Evolutionary conservation across 208 protist genomes (phyloP).

Genomic region (Sergeia podlipaevii): DNA sequence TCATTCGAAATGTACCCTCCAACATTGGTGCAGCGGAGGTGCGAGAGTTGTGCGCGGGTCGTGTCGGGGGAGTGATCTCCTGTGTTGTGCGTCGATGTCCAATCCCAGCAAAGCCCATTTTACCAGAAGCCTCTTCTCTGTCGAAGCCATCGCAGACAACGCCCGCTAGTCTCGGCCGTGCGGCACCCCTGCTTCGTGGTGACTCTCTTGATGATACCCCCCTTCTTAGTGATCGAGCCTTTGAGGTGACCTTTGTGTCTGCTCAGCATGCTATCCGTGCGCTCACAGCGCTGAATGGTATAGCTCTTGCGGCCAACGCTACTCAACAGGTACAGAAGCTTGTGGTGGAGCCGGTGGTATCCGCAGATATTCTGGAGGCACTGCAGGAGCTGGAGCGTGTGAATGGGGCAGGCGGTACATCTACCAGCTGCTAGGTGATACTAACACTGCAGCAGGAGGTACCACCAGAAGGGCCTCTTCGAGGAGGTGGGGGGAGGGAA

Average conservation of each 20-base stretch:
- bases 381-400: conserved; percentile 29
- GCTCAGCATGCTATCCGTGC: conserved; percentile 46
- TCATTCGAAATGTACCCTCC: conserved; percentile 50
- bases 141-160: not conserved
- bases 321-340: conserved; percentile 18
- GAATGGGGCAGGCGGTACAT: too few species aligned
- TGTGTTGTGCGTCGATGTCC: conserved; percentile 44
- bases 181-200: conserved; percentile 2
- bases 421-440: too few species aligned
- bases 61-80: conserved; percentile 32
- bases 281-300: conserved; percentile 35
- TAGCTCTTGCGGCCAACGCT: conserved; percentile 5
- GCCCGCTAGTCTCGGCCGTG: not conserved
- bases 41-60: conserved; percentile 34
- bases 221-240: conserved; percentile 27
- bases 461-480: too few species aligned
- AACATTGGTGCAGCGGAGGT: conserved; percentile 61
- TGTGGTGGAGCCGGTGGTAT: conserved; percentile 58
- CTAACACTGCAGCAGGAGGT: too few species aligned
- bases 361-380: conserved; percentile 53
- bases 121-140: too few species aligned
- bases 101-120: not conserved
- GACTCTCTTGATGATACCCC: not conserved
- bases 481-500: too few species aligned
- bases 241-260: conserved; percentile 63